Evolutionary conservation across 768 basidiomycete species (phyloP).

Genomic region (Xerocomellus dryophilus): DNA sequence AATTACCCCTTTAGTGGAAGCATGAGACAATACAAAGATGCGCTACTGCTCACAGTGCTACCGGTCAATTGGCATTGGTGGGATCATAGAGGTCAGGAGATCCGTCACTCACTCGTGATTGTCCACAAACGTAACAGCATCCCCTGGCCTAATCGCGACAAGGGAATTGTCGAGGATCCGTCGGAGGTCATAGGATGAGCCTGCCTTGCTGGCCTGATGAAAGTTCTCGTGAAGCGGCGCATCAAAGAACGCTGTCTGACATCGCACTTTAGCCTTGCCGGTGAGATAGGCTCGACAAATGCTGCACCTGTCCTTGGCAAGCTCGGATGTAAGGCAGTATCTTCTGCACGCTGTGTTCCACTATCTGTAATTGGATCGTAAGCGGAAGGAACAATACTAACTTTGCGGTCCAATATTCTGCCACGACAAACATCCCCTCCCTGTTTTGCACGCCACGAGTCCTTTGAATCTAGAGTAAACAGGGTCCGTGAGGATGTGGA

Average conservation of each 20-base stretch:
- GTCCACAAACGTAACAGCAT: slow-evolving; percentile 89
- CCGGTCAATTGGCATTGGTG: background rate
- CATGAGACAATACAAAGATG: background rate
- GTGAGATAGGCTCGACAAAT: background rate
- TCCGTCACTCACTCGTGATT: slow-evolving; percentile 72
- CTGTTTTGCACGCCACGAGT: slow-evolving; percentile 44
- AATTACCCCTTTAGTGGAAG: background rate
- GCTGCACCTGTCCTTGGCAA: slow-evolving; percentile 61
- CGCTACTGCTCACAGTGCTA: slow-evolving; percentile 60
- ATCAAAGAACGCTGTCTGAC: slow-evolving; percentile 85
- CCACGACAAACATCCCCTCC: slow-evolving; percentile 58
- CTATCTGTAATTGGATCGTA: background rate
- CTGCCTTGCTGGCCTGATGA: slow-evolving; percentile 66
- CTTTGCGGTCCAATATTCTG: slow-evolving; percentile 84
- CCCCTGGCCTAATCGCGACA: slow-evolving; percentile 62
- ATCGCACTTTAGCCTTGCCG: background rate
- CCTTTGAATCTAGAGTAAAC: slow-evolving; percentile 45
- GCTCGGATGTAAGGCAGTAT: slow-evolving; percentile 58
- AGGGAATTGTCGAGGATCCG: slow-evolving; percentile 69
- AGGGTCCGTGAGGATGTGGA: background rate
- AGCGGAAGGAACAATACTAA: slow-evolving; percentile 31
- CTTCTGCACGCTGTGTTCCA: slow-evolving; percentile 39
- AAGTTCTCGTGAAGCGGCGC: slow-evolving; percentile 87
- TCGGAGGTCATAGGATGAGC: slow-evolving; percentile 71
- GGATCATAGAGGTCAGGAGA: background rate